Evolutionary conservation across 2,329 filamentous ascomycete genomes (phyloP), one percentile per base, ranked within the genome.

Genomic region (Scedosporium minutisporum): DNA sequence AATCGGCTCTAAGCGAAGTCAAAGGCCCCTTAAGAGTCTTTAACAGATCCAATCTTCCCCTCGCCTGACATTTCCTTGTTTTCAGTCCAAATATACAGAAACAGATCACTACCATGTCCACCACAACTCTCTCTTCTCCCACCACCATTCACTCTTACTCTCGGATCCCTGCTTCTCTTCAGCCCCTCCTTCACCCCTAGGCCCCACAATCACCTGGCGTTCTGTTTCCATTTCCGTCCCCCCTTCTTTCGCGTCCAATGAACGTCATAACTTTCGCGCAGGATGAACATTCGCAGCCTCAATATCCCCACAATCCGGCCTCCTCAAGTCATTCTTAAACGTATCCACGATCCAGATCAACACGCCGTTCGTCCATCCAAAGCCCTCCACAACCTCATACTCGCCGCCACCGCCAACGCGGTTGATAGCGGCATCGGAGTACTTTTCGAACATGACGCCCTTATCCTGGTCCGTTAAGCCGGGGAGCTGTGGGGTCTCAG

Each of bases 361-460:
- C 61, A 88, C 85, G 33, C 87, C 87, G 66, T 89, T 89, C 1
- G 83, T 84, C 87, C 87, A 89, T 6, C 86, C 87, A 67, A 89
- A 89, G 1, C 87, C 86, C 73, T 88, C 84, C 2, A 88, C 86
- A 5, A 89, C 86, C 62, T 82, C 80, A 70, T 89, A 89, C 75
- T 89, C 87, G 66, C 87, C 87, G 5, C 87, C 87, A 6, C 83
- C 76, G 29, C 87, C 87, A 1, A 82, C 84, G 0, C 79, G 81
- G 65, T 87, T 86, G 57, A 80, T 84, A 6, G 81, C 73, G 63
- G 81, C 82, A 66, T 87, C 83, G 12, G 76, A 77, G 69, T 89
- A 89, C 77, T 89, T 89, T 71, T 89, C 87, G 69, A 89, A 89
- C 77, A 89, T 88, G 70, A 82, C 83, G 23, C 87, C 87, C 6